Conservation (phyloP, 1,284 basidiomycete genomes). For the Pyrrhoderma lamaoense region DNA sequence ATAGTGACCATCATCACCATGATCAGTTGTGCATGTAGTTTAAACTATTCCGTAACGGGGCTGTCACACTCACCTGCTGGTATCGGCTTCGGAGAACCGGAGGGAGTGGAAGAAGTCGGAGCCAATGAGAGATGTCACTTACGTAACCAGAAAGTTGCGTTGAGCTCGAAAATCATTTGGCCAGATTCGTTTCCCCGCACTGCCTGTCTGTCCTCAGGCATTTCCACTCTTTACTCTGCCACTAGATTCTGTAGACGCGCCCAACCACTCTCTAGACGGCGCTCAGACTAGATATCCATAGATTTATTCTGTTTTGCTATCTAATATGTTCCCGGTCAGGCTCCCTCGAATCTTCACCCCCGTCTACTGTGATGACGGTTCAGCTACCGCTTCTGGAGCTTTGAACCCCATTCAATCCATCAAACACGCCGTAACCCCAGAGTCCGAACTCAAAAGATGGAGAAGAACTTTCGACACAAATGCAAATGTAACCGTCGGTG, state of each 20-base stretch:
- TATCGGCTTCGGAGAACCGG: neutral
- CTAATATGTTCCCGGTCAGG: conserved; percentile 24
- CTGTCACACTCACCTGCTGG: neutral
- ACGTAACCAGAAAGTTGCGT: too few relatives aligned
- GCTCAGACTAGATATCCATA: neutral
- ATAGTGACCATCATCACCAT: too few relatives aligned
- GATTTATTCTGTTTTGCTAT: conserved; percentile 4
- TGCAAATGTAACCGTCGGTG: conserved; percentile 62
- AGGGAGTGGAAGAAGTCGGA: neutral
- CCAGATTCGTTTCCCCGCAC: neutral
- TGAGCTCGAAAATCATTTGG: too few relatives aligned
- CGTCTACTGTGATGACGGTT: conserved; percentile 41
- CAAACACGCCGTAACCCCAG: conserved; percentile 60
- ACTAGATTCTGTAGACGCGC: conserved; percentile 8
- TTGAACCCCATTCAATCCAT: conserved; percentile 34
- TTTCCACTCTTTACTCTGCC: neutral
- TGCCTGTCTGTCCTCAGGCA: neutral
- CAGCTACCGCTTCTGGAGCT: conserved; percentile 18
- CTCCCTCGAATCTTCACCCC: conserved; percentile 38
- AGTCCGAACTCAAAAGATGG: conserved; percentile 81
- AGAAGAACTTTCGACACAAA: conserved; percentile 77
- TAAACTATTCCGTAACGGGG: too few relatives aligned
- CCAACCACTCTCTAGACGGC: neutral
- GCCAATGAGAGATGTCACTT: too few relatives aligned
- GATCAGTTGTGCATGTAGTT: too few relatives aligned